Evolutionary conservation across 2,329 filamentous ascomycete species (phyloP), one percentile per base, ranked within the genome.

Genomic region (Cercospora sojina): DNA sequence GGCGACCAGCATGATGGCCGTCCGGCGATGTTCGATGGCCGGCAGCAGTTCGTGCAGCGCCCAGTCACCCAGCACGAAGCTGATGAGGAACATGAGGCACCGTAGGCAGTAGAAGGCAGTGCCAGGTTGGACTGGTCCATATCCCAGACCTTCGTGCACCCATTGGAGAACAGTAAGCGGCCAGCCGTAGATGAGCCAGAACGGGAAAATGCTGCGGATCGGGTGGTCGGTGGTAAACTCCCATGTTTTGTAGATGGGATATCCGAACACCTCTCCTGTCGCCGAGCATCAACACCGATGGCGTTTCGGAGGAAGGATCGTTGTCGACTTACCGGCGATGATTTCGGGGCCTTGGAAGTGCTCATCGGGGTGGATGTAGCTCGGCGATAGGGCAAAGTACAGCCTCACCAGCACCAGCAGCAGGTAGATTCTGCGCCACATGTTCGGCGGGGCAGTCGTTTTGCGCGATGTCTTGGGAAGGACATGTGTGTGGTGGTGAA

Each of bases 331-430:
- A 97, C 94, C 94, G 76, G 94, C 93, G 76, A 98, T 95, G 71
- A 98, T 90, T 83, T 99, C 95, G 16, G 95, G 95, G 38, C 95
- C 95, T 82, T 99, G 95, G 76, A 99, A 99, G 83, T 98, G 95
- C 85, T 99, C 95, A 82, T 99, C 95, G 5, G 95, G 95, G 79
- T 99, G 95, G 56, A 99, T 87, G 80, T 99, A 99, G 84, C 94
- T 98, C 66, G 95, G 91, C 70, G 91, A 93, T 71, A 98, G 83
- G 67, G 95, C 94, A 79, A 98, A 94, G 86, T 94, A 98, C 76
- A 98, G 85, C 79, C 95, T 90, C 75, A 97, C 87, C 72, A 95
- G 83, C 75, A 96, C 85, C 74, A 99, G 85, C 51, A 96, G 81
- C 70, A 98, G 84, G 81, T 97, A 97, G 69, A 89, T 87, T 80